Percentiles rank a stretch among this genome's conserved stretches.
Conservation (phyloP, 2,329 filamentous ascomycete species). For the Xylaria multiplex region DNA sequence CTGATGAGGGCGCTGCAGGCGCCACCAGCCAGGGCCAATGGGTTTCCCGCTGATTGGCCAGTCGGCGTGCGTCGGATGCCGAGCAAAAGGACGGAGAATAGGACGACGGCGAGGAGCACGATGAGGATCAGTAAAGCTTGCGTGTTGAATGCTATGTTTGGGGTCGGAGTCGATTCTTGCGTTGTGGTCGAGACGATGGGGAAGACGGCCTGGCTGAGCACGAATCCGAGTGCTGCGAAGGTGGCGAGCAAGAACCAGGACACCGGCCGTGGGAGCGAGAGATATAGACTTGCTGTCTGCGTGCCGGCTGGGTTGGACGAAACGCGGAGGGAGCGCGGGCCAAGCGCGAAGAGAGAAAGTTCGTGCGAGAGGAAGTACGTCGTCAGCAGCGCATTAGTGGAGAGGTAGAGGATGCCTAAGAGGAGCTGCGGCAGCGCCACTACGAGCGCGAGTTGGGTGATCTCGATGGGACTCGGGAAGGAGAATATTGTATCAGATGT, state of each 20-base stretch:
- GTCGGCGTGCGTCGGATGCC: slow-evolving; percentile 54
- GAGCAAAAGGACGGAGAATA: slow-evolving; percentile 52
- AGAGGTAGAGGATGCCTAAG: slow-evolving; percentile 59
- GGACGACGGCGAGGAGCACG: slow-evolving; percentile 52
- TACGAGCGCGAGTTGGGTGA: slow-evolving; percentile 50
- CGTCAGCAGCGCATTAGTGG: slow-evolving; percentile 59
- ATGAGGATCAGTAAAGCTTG: slow-evolving; percentile 56
- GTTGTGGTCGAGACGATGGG: slow-evolving; percentile 40
- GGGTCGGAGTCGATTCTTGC: slow-evolving; percentile 15
- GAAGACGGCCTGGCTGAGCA: slow-evolving; percentile 58
- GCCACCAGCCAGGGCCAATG: slow-evolving; percentile 59
- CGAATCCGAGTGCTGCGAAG: slow-evolving; percentile 57
- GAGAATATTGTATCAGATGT: slow-evolving; percentile 50
- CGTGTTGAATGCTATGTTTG: slow-evolving; percentile 56
- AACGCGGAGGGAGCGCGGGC: slow-evolving; percentile 55
- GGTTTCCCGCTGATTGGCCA: slow-evolving; percentile 52
- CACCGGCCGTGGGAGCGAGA: slow-evolving; percentile 60
- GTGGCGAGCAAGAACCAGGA: slow-evolving; percentile 58
- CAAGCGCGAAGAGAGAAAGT: slow-evolving; percentile 56
- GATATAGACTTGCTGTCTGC: slow-evolving; percentile 60
- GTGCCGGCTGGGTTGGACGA: slow-evolving; percentile 55
- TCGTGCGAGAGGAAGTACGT: slow-evolving; percentile 63
- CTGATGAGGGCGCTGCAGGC: slow-evolving; percentile 64
- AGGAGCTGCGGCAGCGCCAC: slow-evolving; percentile 60
- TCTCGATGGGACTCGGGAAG: slow-evolving; percentile 41